Percentiles rank a stretch among this genome's conserved stretches.
Evolutionary conservation across 2,329 filamentous ascomycete species (phyloP).

Genomic region (Scleromitrula shiraiana): DNA sequence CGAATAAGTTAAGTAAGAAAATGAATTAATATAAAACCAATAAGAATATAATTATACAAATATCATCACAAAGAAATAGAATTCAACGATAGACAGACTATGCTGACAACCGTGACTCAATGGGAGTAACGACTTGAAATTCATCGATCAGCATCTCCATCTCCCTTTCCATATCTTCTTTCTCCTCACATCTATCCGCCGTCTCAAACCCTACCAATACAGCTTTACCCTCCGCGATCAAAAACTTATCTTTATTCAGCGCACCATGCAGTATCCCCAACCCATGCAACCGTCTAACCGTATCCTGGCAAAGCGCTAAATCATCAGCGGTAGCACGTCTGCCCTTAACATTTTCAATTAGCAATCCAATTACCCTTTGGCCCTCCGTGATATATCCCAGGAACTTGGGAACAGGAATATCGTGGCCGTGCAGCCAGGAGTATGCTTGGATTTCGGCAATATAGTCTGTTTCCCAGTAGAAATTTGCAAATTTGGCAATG

Average conservation of each 20-base stretch:
- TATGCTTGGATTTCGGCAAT: constrained; percentile 17
- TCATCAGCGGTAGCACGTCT: constrained; percentile 27
- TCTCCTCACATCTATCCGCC: constrained; percentile 9
- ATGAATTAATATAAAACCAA: not conserved
- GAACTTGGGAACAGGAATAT: constrained; percentile 24
- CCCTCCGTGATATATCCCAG: constrained; percentile 30
- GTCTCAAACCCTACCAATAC: constrained; percentile 33
- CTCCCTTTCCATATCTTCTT: constrained; percentile 3
- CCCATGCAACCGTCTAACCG: constrained; percentile 28
- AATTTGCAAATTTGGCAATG: constrained; percentile 18
- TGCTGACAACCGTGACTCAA: no score
- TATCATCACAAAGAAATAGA: no score
- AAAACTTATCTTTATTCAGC: constrained; percentile 33
- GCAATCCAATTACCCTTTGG: constrained; percentile 28
- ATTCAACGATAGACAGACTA: no score
- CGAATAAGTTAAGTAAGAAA: not conserved
- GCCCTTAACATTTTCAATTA: constrained; percentile 27
- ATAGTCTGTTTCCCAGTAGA: constrained; percentile 9
- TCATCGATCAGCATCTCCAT: not conserved
- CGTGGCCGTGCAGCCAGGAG: constrained; percentile 18
- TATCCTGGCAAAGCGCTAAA: constrained; percentile 23
- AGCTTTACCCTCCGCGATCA: constrained; percentile 25
- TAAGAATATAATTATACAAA: no score
- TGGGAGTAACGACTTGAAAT: no score
- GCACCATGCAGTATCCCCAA: constrained; percentile 33